phyloP scores from a whole-genome alignment of 306 rosid genomes.

The Hylodesmum podocarpum region DNA sequence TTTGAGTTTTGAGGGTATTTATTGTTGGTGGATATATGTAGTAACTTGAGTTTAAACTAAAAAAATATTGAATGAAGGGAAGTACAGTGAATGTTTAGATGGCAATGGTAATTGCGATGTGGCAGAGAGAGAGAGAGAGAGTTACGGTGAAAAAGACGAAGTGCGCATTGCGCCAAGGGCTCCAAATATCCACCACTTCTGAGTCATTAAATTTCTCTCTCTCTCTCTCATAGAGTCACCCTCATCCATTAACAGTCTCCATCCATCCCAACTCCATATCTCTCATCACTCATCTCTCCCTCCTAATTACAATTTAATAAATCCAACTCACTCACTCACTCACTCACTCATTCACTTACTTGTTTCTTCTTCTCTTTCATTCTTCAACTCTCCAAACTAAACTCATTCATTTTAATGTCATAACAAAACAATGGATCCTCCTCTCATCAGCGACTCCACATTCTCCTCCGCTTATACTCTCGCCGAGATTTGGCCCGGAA shows the following conservation, averaged over 20 bases:
- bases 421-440: conserved; percentile 93
- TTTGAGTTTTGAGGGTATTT: too few relatives aligned
- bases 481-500: conserved; percentile 68
- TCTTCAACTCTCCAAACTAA: too few relatives aligned
- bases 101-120: too few relatives aligned
- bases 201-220: not conserved
- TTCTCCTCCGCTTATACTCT: conserved; percentile 75
- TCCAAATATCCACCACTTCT: not conserved
- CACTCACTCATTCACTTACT: too few relatives aligned
- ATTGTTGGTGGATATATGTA: too few relatives aligned
- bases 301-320: not conserved
- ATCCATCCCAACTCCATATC: not conserved
- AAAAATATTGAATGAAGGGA: too few relatives aligned
- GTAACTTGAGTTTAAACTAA: too few relatives aligned
- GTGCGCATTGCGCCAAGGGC: not conserved
- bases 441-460: conserved; percentile 65
- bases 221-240: not conserved
- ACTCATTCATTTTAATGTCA: too few relatives aligned
- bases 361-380: not conserved
- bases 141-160: not conserved
- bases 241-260: not conserved
- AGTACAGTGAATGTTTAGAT: too few relatives aligned
- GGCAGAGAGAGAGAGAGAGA: too few relatives aligned
- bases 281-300: not conserved
- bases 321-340: not conserved